Conservation (phyloP, 306 rosid species). For the Chamaecrista fasciculata region DNA sequence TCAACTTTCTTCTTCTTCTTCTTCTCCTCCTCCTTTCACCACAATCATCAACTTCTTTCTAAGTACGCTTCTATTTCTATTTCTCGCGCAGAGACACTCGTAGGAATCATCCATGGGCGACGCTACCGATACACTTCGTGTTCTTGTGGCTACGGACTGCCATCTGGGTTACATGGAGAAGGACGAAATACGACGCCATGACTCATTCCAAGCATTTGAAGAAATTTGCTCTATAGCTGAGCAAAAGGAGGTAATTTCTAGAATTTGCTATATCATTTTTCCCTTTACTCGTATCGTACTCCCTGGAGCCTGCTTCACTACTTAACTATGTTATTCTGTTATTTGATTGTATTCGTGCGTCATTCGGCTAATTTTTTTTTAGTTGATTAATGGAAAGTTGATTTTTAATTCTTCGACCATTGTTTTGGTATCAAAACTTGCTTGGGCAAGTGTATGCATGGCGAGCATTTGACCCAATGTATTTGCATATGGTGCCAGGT, state of each 20-base stretch:
- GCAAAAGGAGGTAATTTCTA: constrained; percentile 34
- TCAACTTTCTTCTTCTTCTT: neutral
- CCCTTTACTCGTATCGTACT: neutral
- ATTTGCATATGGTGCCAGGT: constrained; percentile 19
- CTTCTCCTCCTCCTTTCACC: neutral
- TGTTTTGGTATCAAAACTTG: neutral
- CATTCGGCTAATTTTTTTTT: neutral
- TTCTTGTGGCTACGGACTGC: constrained; percentile 93
- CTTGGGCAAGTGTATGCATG: neutral
- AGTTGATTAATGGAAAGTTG: neutral
- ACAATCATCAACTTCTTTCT: neutral
- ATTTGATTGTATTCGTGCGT: neutral
- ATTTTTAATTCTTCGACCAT: neutral
- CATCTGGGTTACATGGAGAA: constrained; percentile 97
- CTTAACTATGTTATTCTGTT: neutral
- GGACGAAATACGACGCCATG: constrained; percentile 92
- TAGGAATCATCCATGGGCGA: constrained; percentile 49
- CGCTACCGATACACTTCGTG: constrained; percentile 55
- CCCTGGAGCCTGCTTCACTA: neutral
- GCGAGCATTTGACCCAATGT: neutral
- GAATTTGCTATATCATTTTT: neutral
- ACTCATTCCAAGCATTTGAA: constrained; percentile 85
- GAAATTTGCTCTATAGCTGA: constrained; percentile 91
- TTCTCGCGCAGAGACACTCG: neutral
- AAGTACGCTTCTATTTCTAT: neutral